phyloP scores from a whole-genome alignment of 495 filamentous ascomycete species.

The Podospora sp. region DNA sequence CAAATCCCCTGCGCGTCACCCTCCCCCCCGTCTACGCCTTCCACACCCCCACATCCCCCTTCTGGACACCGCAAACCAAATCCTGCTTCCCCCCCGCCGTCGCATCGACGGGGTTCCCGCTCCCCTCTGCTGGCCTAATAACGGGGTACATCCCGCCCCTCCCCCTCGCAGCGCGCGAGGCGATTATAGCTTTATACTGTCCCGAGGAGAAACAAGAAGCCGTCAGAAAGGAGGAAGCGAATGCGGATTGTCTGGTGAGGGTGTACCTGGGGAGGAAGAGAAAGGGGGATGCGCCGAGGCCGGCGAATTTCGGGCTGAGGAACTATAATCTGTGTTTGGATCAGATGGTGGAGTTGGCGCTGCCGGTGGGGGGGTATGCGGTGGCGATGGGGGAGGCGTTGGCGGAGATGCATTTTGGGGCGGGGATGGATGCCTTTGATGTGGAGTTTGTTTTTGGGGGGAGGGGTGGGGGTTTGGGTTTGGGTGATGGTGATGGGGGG shows the following conservation, averaged over 20 bases:
- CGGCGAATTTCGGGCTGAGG: neutral
- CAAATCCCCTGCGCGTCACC: neutral
- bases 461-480: no score
- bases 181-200: neutral
- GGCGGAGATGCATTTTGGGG: neutral
- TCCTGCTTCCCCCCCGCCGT: conserved; percentile 1
- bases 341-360: neutral
- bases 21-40: neutral
- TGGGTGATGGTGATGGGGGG: no score
- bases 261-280: neutral
- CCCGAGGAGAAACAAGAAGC: neutral
- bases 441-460: neutral
- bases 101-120: neutral
- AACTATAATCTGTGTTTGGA: neutral
- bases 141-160: conserved; percentile 19
- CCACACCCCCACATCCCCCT: neutral
- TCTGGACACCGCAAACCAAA: neutral
- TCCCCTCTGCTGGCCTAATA: conserved; percentile 13
- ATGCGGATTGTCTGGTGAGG: neutral
- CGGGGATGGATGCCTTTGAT: neutral
- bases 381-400: neutral
- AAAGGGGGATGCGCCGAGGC: neutral
- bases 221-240: neutral
- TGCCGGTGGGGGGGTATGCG: neutral
- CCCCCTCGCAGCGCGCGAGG: neutral